Conservation (phyloP, 306 rosid genomes). For the Cucumis sativus region Cucumber_9930_V3 NC_026659.2:26168001-26168500, state of each 20-base stretch:
- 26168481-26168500: slow-evolving; percentile 61
- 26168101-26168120: slow-evolving; percentile 55
- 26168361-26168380: slow-evolving; percentile 93
- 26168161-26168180: slow-evolving; percentile 56
- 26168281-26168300: slow-evolving; percentile 73
- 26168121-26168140: slow-evolving; percentile 86
- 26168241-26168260: slow-evolving; percentile 84
- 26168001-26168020: no score
- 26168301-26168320: slow-evolving; percentile 78
- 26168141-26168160: slow-evolving; percentile 35
- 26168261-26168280: slow-evolving; percentile 71
- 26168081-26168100: no score
- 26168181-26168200: slow-evolving; percentile 87
- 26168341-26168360: slow-evolving; percentile 88
- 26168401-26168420: slow-evolving; percentile 35
- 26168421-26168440: slow-evolving; percentile 54
- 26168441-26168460: slow-evolving; percentile 48
- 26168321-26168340: slow-evolving; percentile 58
- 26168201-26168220: slow-evolving; percentile 61
- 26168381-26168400: slow-evolving; percentile 31
- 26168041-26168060: rapidly evolving
- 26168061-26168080: neutral
- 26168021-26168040: no score
- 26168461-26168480: slow-evolving; percentile 80
- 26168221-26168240: slow-evolving; percentile 55